Percentiles rank a stretch among this genome's conserved stretches.
Evolutionary conservation across 306 rosid species (phyloP).

Genomic region (Parietaria judaica): DNA sequence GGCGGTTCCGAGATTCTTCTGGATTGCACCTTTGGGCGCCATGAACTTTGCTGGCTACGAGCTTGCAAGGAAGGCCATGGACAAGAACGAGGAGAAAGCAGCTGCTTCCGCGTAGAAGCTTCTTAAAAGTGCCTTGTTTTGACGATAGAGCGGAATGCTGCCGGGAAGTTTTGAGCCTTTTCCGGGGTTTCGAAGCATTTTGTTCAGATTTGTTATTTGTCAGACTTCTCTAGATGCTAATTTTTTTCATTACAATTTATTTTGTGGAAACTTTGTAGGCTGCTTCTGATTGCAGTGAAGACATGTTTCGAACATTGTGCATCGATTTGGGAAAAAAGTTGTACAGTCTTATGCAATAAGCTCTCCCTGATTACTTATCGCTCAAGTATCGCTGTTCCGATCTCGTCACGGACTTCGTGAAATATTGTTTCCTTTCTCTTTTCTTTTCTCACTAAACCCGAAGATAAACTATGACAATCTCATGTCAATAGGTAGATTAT

Average conservation of each 20-base stretch:
- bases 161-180: slow-evolving; percentile 34
- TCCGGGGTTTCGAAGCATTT: slow-evolving; percentile 26
- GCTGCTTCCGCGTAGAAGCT: slow-evolving; percentile 32
- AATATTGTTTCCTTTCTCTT: no score
- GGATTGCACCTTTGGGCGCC: slow-evolving; percentile 99
- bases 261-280: slow-evolving; percentile 28
- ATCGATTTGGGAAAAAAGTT: slow-evolving; percentile 9
- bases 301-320: slow-evolving; percentile 12
- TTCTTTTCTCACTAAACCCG: no score
- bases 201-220: slow-evolving; percentile 33
- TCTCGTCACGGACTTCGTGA: no score
- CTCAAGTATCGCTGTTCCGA: no score
- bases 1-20: slow-evolving; percentile 91
- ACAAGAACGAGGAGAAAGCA: slow-evolving; percentile 57
- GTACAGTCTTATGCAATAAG: slow-evolving; percentile 23
- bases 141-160: slow-evolving; percentile 16
- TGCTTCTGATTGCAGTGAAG: slow-evolving; percentile 33
- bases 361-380: not conserved
- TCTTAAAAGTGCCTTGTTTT: not conserved
- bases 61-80: slow-evolving; percentile 93
- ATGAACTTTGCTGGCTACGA: slow-evolving; percentile 99
- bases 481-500: no score
- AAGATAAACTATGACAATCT: no score
- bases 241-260: slow-evolving; percentile 12
- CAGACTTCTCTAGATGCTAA: slow-evolving; percentile 32